Conservation (phyloP, 495 filamentous ascomycete genomes). For the Pyrenopolyporus hunteri region DNA sequence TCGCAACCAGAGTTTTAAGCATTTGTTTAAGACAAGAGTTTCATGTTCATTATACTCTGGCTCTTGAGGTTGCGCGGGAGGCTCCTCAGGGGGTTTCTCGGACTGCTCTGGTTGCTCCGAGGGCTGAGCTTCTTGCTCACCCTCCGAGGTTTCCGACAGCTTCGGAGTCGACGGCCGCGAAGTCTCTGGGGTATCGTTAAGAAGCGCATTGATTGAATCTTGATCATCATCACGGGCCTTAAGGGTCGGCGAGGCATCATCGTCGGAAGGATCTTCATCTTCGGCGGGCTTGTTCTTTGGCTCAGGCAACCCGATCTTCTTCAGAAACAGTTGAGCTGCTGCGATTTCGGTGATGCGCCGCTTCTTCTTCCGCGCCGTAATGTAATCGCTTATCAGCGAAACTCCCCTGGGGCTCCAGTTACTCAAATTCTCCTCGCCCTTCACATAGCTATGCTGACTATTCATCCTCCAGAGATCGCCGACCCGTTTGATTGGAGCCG, state of each 20-base stretch:
- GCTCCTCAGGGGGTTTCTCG: constrained; percentile 21
- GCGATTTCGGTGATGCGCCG: constrained; percentile 78
- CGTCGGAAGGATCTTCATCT: constrained; percentile 48
- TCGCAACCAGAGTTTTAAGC: constrained; percentile 77
- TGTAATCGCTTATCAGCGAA: constrained; percentile 83
- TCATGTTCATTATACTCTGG: constrained; percentile 62
- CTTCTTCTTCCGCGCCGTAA: constrained; percentile 70
- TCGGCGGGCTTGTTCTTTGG: constrained; percentile 29
- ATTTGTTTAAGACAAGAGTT: constrained; percentile 68
- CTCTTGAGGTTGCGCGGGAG: constrained; percentile 24
- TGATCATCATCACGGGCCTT: constrained; percentile 39
- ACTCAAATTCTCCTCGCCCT: constrained; percentile 84
- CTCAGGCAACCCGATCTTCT: constrained; percentile 48
- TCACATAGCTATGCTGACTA: constrained; percentile 90
- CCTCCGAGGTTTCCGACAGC: constrained; percentile 25
- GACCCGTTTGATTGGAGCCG: constrained; percentile 85
- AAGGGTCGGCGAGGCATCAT: constrained; percentile 40
- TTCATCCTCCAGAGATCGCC: constrained; percentile 98
- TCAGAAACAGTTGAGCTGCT: constrained; percentile 74
- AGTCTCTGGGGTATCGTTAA: constrained; percentile 53
- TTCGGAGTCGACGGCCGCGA: constrained; percentile 44
- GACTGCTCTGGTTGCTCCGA: constrained; percentile 13
- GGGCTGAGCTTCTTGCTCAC: constrained; percentile 13
- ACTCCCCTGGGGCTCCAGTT: constrained; percentile 89
- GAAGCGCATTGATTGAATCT: constrained; percentile 45